Evolutionary conservation across 768 basidiomycete species (phyloP).

Genomic region (Russula abietina): DNA sequence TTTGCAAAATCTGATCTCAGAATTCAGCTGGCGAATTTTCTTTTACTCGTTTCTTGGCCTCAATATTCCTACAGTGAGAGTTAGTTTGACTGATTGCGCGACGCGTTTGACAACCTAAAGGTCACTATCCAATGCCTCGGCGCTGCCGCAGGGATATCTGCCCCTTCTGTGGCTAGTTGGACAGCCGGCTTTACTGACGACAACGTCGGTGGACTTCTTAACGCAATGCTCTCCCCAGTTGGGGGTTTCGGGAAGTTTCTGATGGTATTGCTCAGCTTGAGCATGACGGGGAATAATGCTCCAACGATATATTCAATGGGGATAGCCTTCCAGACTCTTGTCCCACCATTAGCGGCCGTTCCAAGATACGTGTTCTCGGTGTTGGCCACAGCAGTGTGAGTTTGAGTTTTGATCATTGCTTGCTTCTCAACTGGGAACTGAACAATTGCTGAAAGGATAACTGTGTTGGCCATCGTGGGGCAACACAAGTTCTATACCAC

Average conservation of each 20-base stretch:
- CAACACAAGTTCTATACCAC: constrained; percentile 57
- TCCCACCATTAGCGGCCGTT: constrained; percentile 51
- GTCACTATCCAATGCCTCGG: constrained; percentile 51
- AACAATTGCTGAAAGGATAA: constrained; percentile 37
- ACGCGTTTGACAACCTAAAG: constrained; percentile 23
- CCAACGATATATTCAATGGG: constrained; percentile 78
- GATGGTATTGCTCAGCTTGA: constrained; percentile 65
- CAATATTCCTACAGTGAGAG: constrained; percentile 49
- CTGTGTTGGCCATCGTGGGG: constrained; percentile 68
- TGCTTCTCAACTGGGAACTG: neutral
- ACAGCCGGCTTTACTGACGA: constrained; percentile 44
- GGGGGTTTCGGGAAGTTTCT: constrained; percentile 68
- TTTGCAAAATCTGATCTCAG: neutral
- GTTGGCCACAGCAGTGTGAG: constrained; percentile 57
- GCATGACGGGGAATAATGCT: constrained; percentile 74
- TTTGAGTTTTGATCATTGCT: constrained; percentile 27
- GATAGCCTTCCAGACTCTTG: constrained; percentile 63
- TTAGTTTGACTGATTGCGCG: constrained; percentile 5
- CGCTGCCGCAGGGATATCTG: constrained; percentile 57
- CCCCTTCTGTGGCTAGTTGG: constrained; percentile 53
- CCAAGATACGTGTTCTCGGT: constrained; percentile 69
- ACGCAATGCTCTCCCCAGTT: constrained; percentile 53
- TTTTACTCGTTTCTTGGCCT: constrained; percentile 61
- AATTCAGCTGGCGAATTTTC: constrained; percentile 52
- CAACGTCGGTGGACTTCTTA: constrained; percentile 57